phyloP scores from a whole-genome alignment of 768 basidiomycete species.

The Candolleomyces eurysporus region DNA sequence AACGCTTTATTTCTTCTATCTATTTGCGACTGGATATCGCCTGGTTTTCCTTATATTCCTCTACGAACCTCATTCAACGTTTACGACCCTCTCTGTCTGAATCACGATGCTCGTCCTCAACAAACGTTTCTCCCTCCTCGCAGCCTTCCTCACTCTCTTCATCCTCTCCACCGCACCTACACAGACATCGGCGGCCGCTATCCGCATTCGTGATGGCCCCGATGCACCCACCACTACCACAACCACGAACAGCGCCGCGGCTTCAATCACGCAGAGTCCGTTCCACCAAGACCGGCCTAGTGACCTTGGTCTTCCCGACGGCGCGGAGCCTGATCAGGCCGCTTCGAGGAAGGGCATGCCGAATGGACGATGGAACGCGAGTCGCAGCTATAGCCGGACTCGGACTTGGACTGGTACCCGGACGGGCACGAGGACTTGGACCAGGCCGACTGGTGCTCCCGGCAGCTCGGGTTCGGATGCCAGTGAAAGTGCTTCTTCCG shows the following conservation, averaged over 20 bases:
- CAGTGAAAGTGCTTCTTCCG: neutral
- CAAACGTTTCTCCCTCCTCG: conserved; percentile 3
- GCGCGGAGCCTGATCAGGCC: neutral
- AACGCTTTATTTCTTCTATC: neutral
- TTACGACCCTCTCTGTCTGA: neutral
- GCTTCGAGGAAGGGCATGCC: conserved; percentile 7
- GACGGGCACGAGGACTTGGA: neutral
- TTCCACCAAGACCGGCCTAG: conserved; percentile 5
- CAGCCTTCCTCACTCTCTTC: conserved; percentile 4
- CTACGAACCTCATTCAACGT: neutral
- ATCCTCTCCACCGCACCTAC: conserved; percentile 1
- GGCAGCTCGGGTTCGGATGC: neutral
- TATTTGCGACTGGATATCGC: conserved; percentile 2
- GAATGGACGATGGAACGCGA: neutral
- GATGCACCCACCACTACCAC: neutral
- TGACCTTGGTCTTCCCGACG: conserved; percentile 3
- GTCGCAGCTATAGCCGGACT: neutral
- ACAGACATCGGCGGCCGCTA: neutral
- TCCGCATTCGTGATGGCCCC: neutral
- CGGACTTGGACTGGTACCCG: neutral
- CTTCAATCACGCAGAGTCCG: neutral
- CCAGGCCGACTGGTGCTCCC: neutral
- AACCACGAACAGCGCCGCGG: neutral
- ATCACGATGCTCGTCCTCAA: conserved; percentile 1
- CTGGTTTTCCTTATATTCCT: neutral